Percentiles rank a stretch among this genome's conserved stretches.
Evolutionary conservation across 2,329 filamentous ascomycete genomes (phyloP).

Genomic region (Colletotrichum sp.): DNA sequence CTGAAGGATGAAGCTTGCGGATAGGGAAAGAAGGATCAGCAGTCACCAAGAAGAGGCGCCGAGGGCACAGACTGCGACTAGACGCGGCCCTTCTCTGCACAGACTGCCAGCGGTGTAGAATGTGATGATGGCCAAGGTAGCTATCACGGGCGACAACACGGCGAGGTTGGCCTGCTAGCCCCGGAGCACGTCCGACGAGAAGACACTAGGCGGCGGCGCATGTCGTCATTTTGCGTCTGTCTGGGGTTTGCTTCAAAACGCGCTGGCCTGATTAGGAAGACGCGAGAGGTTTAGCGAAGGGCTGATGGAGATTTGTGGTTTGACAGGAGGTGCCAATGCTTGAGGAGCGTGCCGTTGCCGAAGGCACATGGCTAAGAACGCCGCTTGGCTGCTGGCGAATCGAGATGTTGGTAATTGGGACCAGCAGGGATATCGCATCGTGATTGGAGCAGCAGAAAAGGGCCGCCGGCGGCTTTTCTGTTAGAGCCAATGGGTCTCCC

Average conservation of each 20-base stretch:
- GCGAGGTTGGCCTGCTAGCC: background rate
- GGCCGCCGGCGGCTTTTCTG: background rate
- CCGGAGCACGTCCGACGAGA: background rate
- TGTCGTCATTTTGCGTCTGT: background rate
- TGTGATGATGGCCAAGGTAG: background rate
- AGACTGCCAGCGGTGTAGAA: background rate
- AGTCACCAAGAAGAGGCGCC: background rate
- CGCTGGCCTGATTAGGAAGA: background rate
- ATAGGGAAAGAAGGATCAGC: background rate
- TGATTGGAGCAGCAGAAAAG: background rate
- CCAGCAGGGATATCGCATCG: background rate
- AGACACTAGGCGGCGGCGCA: background rate
- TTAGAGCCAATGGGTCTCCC: background rate
- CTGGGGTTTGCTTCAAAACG: background rate
- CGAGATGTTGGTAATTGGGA: background rate
- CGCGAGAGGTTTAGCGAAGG: background rate
- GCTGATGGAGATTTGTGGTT: background rate
- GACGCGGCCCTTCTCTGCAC: background rate
- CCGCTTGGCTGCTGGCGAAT: background rate
- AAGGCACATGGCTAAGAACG: background rate
- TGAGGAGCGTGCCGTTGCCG: constrained; percentile 2
- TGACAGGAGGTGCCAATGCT: constrained; percentile 4
- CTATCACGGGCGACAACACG: background rate
- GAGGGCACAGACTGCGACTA: constrained; percentile 1
- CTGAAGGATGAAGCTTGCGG: background rate